phyloP scores from a whole-genome alignment of 1,284 basidiomycete genomes.

The Pseudozyma sp. region DNA sequence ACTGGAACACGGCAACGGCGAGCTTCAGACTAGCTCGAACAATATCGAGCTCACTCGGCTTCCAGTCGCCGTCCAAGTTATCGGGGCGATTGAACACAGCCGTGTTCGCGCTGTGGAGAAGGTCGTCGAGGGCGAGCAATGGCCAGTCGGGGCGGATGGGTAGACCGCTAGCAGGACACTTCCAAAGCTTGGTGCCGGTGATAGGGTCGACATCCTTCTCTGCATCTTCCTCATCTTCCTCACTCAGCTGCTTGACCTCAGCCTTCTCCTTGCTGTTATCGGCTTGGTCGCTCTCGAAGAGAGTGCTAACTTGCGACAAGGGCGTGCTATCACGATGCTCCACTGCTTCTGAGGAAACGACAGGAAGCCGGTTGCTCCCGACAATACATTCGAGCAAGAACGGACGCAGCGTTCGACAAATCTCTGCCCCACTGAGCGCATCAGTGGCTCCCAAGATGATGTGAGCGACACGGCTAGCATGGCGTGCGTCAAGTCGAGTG shows the following conservation, averaged over 20 bases:
- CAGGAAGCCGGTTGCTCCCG: constrained; percentile 21
- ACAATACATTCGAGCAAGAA: constrained; percentile 29
- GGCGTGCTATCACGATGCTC: constrained; percentile 12
- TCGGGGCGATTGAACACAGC: constrained; percentile 74
- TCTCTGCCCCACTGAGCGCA: constrained; percentile 3
- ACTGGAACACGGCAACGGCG: constrained; percentile 69
- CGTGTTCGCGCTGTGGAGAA: constrained; percentile 72
- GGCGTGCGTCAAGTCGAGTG: constrained; percentile 27
- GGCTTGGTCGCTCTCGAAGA: constrained; percentile 18
- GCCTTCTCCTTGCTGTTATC: constrained; percentile 22
- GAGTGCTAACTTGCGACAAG: constrained; percentile 19
- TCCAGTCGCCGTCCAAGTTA: constrained; percentile 80
- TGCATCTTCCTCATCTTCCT: constrained; percentile 34
- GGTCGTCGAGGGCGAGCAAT: constrained; percentile 80
- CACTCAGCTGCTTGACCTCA: constrained; percentile 61
- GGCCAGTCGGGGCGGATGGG: constrained; percentile 81
- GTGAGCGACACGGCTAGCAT: constrained; percentile 19
- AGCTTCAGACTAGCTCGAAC: constrained; percentile 78
- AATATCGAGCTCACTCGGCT: constrained; percentile 82
- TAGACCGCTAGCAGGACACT: constrained; percentile 71
- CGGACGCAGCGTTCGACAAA: constrained; percentile 13
- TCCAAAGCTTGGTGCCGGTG: constrained; percentile 70
- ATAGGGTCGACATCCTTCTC: constrained; percentile 54
- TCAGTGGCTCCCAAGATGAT: constrained; percentile 12
- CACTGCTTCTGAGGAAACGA: background rate